A percentile compares a stretch with the other conserved stretches of the same genome.
These are phyloP conservation scores for Magnaporthiopsis poae DNA, from an alignment of 2,329 filamentous ascomycete genomes.

Conservation along the genomic window DNA sequence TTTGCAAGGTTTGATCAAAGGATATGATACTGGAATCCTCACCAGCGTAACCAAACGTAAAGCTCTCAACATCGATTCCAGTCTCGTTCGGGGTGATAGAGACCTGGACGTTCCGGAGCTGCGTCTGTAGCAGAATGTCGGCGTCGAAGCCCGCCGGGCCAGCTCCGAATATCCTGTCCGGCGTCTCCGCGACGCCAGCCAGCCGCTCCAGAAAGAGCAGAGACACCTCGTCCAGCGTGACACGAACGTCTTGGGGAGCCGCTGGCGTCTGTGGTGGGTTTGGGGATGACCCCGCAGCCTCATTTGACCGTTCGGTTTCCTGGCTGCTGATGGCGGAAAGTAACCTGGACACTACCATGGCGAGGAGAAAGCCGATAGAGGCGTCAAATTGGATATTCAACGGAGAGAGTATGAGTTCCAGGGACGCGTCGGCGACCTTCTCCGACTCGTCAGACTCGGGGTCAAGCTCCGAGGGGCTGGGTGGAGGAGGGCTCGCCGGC, in stretches of 20 bases:
- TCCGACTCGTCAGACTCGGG: not conserved
- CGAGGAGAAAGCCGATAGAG: slow-evolving; percentile 45
- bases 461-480: not conserved
- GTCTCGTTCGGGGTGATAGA: slow-evolving; percentile 23
- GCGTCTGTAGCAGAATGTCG: slow-evolving; percentile 43
- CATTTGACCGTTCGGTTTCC: slow-evolving; percentile 18
- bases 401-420: slow-evolving; percentile 45
- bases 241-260: slow-evolving; percentile 26
- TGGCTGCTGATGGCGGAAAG: slow-evolving; percentile 29
- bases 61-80: slow-evolving; percentile 42
- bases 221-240: slow-evolving; percentile 40
- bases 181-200: slow-evolving; percentile 40
- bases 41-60: slow-evolving; percentile 49
- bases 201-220: slow-evolving; percentile 47
- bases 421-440: slow-evolving; percentile 21
- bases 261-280: slow-evolving; percentile 11
- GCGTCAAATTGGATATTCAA: slow-evolving; percentile 45
- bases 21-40: slow-evolving; percentile 50
- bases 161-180: slow-evolving; percentile 34
- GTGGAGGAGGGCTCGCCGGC: slow-evolving; percentile 1
- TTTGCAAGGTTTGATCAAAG: slow-evolving; percentile 47
- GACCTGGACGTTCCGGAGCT: slow-evolving; percentile 34
- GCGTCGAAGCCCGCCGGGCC: slow-evolving; percentile 29
- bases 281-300: slow-evolving; percentile 5
- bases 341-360: slow-evolving; percentile 40